Base-by-base conservation (phyloP, 73 alveolate genomes). In the Stentor roeselii region DNA sequence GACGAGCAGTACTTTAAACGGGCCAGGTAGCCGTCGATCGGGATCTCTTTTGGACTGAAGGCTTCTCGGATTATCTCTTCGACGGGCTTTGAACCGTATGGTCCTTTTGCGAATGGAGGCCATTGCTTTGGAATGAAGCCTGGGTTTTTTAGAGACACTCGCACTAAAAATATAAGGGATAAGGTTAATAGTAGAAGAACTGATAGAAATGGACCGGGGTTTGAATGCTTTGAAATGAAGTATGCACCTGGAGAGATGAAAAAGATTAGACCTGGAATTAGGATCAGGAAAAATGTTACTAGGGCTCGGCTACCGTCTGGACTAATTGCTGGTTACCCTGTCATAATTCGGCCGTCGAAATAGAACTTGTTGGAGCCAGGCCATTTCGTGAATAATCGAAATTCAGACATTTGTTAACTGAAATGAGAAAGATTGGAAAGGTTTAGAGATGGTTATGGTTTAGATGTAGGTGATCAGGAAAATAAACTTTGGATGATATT, bases 1-100 rank as follows among this genome's bases (percentile, higher is more conserved):
- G 99, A 96, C 30, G 50, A 39, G 82, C 99, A 97, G 84, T 88
- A 78, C 85, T 98, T 91, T 30, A 60, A 37, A 30, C 82, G 75
- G 32, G 39, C 37, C 0, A 76, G 39, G 39, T 76, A 36, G 15
- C 84, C 67, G 32, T 67, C 80, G 37, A 21, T 27, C 34, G 80
- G 80, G 80, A 67, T 32, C 2, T 67, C 80, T 34, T 67, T 67
- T 21, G 80, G 80, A 11, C 34, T 67, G 41, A 67, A 67, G 21
- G 80, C n/a, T 21, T 67, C 80, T 30, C 37, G 41, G 41, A 67
- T 67, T 30, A 67, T 21, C 34, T 67, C 80, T 67, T 67, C 41
- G 41, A 76, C 59, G n/a, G 74, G 15, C 74, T 21, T 21, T 36
- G 74, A 27, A 21, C 74, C 84, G 14, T 15, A 39, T 76, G 84